Conservation (phyloP, 1,284 basidiomycete genomes). For the Cronartium quercuum region DNA sequence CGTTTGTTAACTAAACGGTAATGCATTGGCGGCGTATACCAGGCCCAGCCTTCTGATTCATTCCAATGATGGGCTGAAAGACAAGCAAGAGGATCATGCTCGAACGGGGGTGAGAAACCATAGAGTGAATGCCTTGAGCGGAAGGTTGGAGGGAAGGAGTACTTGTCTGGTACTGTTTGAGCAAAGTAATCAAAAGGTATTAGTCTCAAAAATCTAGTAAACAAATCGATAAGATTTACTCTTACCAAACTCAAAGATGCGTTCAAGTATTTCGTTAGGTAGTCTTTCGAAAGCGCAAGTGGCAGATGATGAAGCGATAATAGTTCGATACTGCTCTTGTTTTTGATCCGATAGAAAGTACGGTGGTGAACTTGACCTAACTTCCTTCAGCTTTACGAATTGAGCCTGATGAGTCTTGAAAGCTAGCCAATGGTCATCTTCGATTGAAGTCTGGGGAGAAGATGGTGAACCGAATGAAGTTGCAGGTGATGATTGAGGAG, state of each 20-base stretch:
- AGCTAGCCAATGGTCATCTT: too few species aligned
- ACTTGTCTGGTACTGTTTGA: constrained; percentile 1
- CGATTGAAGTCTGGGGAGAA: too few species aligned
- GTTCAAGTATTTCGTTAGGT: not conserved
- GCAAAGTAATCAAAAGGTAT: not conserved
- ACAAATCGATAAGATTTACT: not conserved
- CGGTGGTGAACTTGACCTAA: too few species aligned
- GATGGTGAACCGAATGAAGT: too few species aligned
- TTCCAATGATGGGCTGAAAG: not conserved
- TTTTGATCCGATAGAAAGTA: too few species aligned
- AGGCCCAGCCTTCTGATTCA: constrained; percentile 7
- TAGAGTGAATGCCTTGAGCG: not conserved
- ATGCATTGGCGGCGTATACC: not conserved
- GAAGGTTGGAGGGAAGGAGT: not conserved
- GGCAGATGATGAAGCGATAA: too few species aligned
- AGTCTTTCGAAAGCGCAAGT: too few species aligned
- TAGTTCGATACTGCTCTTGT: too few species aligned
- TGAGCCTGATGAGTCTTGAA: too few species aligned
- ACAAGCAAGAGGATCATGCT: too few species aligned
- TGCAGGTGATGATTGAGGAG: too few species aligned
- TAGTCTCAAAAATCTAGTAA: not conserved
- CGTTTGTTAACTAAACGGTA: not conserved
- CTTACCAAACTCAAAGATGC: not conserved
- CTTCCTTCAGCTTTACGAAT: too few species aligned
- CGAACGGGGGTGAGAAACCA: not conserved